Evolutionary conservation across 2,329 filamentous ascomycete genomes (phyloP), one percentile per base, ranked within the genome.

Genomic region (Mycosphaerelloides madeirae): DNA sequence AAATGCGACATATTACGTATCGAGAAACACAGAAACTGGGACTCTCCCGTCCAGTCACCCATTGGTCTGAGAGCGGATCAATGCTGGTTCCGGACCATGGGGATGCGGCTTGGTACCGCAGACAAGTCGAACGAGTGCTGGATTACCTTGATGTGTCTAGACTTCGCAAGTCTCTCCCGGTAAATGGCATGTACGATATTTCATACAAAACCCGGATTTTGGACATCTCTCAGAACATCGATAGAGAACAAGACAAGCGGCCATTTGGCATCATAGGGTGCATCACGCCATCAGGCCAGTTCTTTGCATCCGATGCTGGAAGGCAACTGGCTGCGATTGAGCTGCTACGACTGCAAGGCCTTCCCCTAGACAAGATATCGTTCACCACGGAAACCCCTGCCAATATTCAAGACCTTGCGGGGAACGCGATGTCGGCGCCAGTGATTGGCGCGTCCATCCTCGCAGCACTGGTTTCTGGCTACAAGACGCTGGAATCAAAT

Each of bases 361-460:
- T 90, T 38, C 83, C 84, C 0, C 61, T 83, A 1, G 67, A 80
- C 42, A 73, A 75, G 38, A 68, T 90, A 9, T 68, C 80, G 1
- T 71, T 88, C n/a, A 81, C 77, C 0, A 74, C 75, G 7, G 81
- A 90, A 55, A 76, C 73, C 0, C 50, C 62, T 0, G 53, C 60
- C 1, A 64, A 89, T 14, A 68, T 87, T 2, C 79, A 83, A 50
- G 79, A 88, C 52, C 68, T 91, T 2, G 84, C 84, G 2, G 86
- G 86, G 0, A 91, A 93, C 60, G 86, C 86, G 0, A 91, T 91
- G 86, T 81, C 78, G 1, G 80, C 79, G 0, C 84, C 85, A 0
- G 83, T 88, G 1, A 79, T 89, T 8, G 83, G 81, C 2, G 72
- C 77, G 1, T 76, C 78, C 0, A 73, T 85, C 1, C 56, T 87